Conservation (phyloP, 2,329 filamentous ascomycete genomes). For the Fusarium incarnatum region DNA sequence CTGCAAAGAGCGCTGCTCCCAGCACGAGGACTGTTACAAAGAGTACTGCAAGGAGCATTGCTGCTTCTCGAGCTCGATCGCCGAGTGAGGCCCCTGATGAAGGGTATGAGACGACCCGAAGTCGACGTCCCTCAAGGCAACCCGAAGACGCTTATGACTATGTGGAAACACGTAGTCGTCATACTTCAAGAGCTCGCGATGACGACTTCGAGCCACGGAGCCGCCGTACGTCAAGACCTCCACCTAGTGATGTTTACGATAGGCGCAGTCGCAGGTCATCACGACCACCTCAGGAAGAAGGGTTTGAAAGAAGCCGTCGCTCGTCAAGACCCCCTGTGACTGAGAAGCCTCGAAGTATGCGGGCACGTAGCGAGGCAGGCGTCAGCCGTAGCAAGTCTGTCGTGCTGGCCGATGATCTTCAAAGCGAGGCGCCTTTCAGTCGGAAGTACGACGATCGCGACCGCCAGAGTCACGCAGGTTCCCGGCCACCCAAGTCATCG, state of each 20-base stretch:
- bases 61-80: constrained; percentile 34
- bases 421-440: constrained; percentile 52
- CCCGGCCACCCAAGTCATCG: constrained; percentile 50
- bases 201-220: constrained; percentile 35
- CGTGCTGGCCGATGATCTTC: constrained; percentile 57
- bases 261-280: constrained; percentile 55
- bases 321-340: constrained; percentile 52
- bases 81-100: constrained; percentile 48
- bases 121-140: constrained; percentile 55
- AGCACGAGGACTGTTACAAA: constrained; percentile 38
- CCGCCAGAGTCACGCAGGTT: constrained; percentile 55
- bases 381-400: constrained; percentile 35
- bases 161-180: constrained; percentile 39
- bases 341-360: constrained; percentile 46
- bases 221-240: constrained; percentile 32
- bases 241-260: constrained; percentile 51
- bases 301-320: constrained; percentile 57
- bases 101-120: constrained; percentile 53
- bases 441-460: constrained; percentile 56
- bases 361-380: constrained; percentile 56
- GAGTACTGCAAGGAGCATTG: constrained; percentile 41
- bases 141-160: constrained; percentile 35
- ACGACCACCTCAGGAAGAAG: constrained; percentile 48
- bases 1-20: constrained; percentile 32
- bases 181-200: constrained; percentile 31